Evolutionary conservation across 768 basidiomycete genomes (phyloP).

Genomic region (Coprinopsis marcescibilis): DNA sequence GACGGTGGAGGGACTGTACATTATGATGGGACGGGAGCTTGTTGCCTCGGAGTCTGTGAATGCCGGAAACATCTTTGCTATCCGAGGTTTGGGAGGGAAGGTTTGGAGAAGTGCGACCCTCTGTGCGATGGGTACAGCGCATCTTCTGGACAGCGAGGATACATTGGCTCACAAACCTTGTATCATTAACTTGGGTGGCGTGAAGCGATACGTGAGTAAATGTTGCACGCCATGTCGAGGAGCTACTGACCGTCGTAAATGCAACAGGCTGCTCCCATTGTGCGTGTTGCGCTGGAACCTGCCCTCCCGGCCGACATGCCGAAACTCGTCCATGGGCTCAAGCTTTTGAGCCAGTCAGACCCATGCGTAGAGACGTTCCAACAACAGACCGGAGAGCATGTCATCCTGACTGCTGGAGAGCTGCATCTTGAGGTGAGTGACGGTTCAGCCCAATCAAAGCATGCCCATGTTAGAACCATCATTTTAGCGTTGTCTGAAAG

Average conservation of each 20-base stretch:
- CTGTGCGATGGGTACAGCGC: constrained; percentile 56
- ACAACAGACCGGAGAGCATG: constrained; percentile 95
- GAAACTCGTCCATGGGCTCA: constrained; percentile 81
- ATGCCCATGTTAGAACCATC: constrained; percentile 2
- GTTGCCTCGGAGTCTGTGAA: constrained; percentile 73
- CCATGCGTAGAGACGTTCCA: constrained; percentile 97
- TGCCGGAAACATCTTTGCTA: constrained; percentile 93
- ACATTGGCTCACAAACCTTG: constrained; percentile 37
- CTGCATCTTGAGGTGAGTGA: constrained; percentile 81
- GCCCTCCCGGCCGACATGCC: constrained; percentile 78
- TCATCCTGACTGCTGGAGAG: constrained; percentile 94
- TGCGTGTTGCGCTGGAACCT: constrained; percentile 92
- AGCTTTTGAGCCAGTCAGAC: constrained; percentile 88
- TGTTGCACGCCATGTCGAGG: constrained; percentile 5
- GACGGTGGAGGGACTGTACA: constrained; percentile 74
- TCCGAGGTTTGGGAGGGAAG: constrained; percentile 82
- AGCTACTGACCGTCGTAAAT: background rate
- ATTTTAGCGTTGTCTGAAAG: constrained; percentile 85
- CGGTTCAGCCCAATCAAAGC: background rate
- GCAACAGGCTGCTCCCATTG: constrained; percentile 76
- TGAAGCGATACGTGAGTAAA: constrained; percentile 60
- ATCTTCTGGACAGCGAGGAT: constrained; percentile 29
- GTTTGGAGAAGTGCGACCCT: constrained; percentile 90
- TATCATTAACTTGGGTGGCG: constrained; percentile 76
- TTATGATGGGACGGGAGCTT: constrained; percentile 98